These are phyloP conservation scores for Russula compacta DNA, from an alignment of 768 basidiomycete genomes.

Conservation along the genomic window DNA sequence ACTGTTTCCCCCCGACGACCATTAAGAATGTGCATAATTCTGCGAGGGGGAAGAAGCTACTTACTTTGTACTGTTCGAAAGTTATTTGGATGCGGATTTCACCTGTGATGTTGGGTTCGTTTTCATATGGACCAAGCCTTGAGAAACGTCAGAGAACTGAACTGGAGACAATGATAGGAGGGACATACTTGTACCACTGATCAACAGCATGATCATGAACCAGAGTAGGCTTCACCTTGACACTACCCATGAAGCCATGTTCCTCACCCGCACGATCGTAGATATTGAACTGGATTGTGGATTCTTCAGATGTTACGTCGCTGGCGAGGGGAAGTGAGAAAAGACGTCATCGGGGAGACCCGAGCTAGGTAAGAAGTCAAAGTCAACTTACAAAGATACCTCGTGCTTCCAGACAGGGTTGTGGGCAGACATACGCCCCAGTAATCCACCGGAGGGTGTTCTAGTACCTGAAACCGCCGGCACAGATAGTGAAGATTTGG, in stretches of 20 bases:
- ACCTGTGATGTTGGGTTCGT: constrained; percentile 70
- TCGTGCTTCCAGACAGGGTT: constrained; percentile 99
- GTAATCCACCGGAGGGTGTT: constrained; percentile 35
- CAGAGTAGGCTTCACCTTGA: constrained; percentile 85
- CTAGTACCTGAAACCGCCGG: constrained; percentile 22
- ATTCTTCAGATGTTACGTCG: constrained; percentile 87
- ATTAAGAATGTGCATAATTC: neutral
- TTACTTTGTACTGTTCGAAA: constrained; percentile 85
- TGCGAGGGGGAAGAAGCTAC: constrained; percentile 36
- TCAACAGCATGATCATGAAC: constrained; percentile 93
- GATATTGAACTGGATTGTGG: constrained; percentile 76
- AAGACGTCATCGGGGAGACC: neutral
- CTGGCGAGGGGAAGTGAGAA: constrained; percentile 34
- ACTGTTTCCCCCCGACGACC: constrained; percentile 34
- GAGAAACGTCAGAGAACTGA: neutral
- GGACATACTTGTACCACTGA: constrained; percentile 89
- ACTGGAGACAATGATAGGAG: constrained; percentile 2
- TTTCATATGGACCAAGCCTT: constrained; percentile 67
- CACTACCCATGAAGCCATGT: constrained; percentile 82
- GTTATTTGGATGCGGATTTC: constrained; percentile 94
- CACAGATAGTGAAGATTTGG: constrained; percentile 18
- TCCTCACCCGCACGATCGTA: constrained; percentile 82
- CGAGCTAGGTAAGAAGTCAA: constrained; percentile 5
- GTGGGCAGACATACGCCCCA: constrained; percentile 52
- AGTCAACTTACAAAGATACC: constrained; percentile 82